phyloP scores from a whole-genome alignment of 164 flowering plant species.

The Stephania yunnanensis region DNA sequence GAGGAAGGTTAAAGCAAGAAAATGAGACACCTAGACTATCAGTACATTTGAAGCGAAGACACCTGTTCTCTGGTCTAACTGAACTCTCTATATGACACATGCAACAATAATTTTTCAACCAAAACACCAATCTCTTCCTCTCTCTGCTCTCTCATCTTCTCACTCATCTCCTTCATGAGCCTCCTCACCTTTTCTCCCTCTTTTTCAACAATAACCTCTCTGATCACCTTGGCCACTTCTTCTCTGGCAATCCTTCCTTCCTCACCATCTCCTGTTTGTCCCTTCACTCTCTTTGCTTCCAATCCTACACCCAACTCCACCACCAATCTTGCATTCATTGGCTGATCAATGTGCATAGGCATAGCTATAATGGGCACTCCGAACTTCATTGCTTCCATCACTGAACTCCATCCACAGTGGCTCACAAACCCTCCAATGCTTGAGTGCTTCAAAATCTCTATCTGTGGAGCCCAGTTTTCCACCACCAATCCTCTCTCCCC shows the following conservation, averaged over 20 bases:
- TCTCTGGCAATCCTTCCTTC: constrained; percentile 10
- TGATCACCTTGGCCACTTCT: constrained; percentile 26
- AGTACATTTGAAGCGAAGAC: no score
- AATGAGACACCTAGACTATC: not conserved
- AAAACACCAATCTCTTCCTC: constrained; percentile 5
- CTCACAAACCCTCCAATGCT: constrained; percentile 33
- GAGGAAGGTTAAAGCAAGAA: not conserved
- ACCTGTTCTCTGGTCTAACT: no score
- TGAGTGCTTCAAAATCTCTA: constrained; percentile 17
- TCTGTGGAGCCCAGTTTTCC: constrained; percentile 32
- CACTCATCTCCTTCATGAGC: constrained; percentile 18
- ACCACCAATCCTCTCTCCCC: constrained; percentile 27
- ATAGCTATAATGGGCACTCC: constrained; percentile 39
- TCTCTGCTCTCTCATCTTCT: constrained; percentile 9
- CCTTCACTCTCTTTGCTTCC: constrained; percentile 24
- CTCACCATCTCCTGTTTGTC: not conserved
- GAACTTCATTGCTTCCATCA: constrained; percentile 27
- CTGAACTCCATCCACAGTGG: constrained; percentile 37
- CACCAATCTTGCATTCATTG: constrained; percentile 33
- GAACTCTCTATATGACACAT: no score
- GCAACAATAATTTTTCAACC: not conserved
- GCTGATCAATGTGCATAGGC: constrained; percentile 45
- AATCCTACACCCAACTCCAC: constrained; percentile 30
- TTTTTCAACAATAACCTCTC: constrained; percentile 18
- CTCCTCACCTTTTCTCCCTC: constrained; percentile 20